phyloP scores from a whole-genome alignment of 805 yeast species.

The Saccharomycopsis oosterbeekiorum region DNA sequence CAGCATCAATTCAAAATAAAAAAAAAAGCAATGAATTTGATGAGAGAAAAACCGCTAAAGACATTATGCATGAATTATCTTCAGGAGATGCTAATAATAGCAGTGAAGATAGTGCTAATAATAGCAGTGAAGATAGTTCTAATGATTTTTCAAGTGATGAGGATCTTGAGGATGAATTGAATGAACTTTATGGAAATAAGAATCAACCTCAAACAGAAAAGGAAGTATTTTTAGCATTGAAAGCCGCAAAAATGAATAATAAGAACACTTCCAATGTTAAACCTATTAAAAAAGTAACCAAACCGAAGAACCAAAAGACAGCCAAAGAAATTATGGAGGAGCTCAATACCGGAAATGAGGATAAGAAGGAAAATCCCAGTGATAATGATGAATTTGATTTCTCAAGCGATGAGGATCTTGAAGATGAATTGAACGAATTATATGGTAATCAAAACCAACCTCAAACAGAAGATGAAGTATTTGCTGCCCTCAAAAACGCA shows the following conservation, averaged over 20 bases:
- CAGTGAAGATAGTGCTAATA: neutral
- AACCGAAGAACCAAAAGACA: conserved; percentile 1
- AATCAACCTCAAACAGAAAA: conserved; percentile 29
- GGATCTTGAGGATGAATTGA: conserved; percentile 24
- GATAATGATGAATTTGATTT: conserved; percentile 26
- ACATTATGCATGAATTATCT: conserved; percentile 16
- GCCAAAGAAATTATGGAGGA: conserved; percentile 21
- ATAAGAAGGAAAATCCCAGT: conserved; percentile 4
- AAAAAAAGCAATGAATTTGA: conserved; percentile 1
- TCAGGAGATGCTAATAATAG: conserved; percentile 3
- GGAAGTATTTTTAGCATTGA: conserved; percentile 31
- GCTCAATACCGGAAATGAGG: conserved; percentile 19
- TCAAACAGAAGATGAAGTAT: conserved; percentile 34
- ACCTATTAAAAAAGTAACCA: neutral
- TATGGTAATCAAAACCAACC: conserved; percentile 21
- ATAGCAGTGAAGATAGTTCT: neutral
- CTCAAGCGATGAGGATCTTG: conserved; percentile 20
- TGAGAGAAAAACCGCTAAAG: conserved; percentile 4
- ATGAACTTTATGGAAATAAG: conserved; percentile 24
- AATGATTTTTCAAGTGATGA: neutral
- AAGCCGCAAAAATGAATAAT: neutral
- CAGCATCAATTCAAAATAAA: neutral
- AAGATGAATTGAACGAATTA: conserved; percentile 20
- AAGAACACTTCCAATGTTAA: neutral
- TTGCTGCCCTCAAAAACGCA: conserved; percentile 34